Percentiles rank a stretch among this genome's conserved stretches.
Evolutionary conservation across 768 basidiomycete species (phyloP).

Genomic region (Pisolithus marmoratus): DNA sequence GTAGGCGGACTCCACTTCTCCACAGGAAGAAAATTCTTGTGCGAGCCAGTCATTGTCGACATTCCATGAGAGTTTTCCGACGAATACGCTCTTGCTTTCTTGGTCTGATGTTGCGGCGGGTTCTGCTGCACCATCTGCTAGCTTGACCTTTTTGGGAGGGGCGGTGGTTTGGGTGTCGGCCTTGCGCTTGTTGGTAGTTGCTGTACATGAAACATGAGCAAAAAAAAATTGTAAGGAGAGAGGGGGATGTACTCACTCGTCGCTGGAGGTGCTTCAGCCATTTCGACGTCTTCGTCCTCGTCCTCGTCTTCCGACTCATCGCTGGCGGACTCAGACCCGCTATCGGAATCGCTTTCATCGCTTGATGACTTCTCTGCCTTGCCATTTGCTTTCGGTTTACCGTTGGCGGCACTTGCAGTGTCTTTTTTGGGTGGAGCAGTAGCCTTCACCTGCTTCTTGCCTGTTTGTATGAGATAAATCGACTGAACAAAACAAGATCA

Average conservation of each 20-base stretch:
- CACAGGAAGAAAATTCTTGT: constrained; percentile 83
- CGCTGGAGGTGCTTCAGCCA: constrained; percentile 41
- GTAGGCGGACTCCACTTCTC: constrained; percentile 85
- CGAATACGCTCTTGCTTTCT: constrained; percentile 73
- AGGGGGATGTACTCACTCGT: constrained; percentile 29
- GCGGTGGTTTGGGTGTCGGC: constrained; percentile 56
- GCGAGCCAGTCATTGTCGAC: constrained; percentile 95
- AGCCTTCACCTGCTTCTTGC: not conserved
- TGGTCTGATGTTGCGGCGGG: constrained; percentile 30
- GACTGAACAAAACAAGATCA: not conserved
- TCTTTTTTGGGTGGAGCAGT: not conserved
- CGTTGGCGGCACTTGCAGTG: not conserved
- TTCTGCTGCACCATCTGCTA: constrained; percentile 45
- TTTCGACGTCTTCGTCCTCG: constrained; percentile 55
- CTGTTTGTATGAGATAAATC: not conserved
- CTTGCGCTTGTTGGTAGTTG: constrained; percentile 64
- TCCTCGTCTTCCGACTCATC: constrained; percentile 26
- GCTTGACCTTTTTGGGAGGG: constrained; percentile 79
- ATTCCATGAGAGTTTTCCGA: constrained; percentile 92
- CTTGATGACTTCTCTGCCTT: not conserved
- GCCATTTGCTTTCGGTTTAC: not conserved
- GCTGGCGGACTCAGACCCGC: not conserved
- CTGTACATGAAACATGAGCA: constrained; percentile 2
- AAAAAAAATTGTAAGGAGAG: not conserved
- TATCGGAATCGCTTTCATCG: constrained; percentile 9